Conservation (phyloP, 176 grass and related monocot species). For the Ananas comosus region DNA sequence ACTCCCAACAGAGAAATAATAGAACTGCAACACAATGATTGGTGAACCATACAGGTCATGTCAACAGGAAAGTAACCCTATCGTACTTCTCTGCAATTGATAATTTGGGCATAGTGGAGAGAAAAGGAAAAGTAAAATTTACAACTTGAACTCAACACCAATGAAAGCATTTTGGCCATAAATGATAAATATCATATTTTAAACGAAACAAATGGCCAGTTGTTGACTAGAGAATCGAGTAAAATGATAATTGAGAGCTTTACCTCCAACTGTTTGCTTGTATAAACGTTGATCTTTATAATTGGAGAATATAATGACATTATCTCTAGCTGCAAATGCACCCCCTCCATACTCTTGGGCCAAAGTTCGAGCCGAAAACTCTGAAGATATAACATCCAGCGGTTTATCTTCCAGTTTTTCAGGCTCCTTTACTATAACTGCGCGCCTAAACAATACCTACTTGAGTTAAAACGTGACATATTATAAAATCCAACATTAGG, state of each 20-base stretch:
- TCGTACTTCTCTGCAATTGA: too few relatives aligned
- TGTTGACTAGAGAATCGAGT: background rate
- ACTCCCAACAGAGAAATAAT: too few relatives aligned
- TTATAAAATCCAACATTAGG: background rate
- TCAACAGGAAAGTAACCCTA: too few relatives aligned
- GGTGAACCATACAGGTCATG: too few relatives aligned
- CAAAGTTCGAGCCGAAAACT: constrained; percentile 72
- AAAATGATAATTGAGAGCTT: background rate
- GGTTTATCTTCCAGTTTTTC: constrained; percentile 32
- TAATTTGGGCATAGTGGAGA: too few relatives aligned
- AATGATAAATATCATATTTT: background rate
- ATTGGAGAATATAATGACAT: constrained; percentile 75
- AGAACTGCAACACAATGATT: too few relatives aligned
- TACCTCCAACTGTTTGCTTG: constrained; percentile 57
- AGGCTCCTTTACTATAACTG: constrained; percentile 78
- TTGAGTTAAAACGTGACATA: constrained; percentile 17
- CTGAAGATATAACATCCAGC: constrained; percentile 59
- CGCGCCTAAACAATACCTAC: constrained; percentile 45
- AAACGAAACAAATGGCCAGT: constrained; percentile 1
- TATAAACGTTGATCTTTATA: constrained; percentile 86
- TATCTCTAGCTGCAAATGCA: constrained; percentile 53
- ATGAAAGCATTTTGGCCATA: background rate
- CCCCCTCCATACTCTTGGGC: constrained; percentile 91
- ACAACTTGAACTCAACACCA: too few relatives aligned
- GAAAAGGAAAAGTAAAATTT: too few relatives aligned